Percentiles rank a stretch among this genome's conserved stretches.
phyloP scores from a whole-genome alignment of 345 rosid species.

The Orychophragmus violaceus region DNA sequence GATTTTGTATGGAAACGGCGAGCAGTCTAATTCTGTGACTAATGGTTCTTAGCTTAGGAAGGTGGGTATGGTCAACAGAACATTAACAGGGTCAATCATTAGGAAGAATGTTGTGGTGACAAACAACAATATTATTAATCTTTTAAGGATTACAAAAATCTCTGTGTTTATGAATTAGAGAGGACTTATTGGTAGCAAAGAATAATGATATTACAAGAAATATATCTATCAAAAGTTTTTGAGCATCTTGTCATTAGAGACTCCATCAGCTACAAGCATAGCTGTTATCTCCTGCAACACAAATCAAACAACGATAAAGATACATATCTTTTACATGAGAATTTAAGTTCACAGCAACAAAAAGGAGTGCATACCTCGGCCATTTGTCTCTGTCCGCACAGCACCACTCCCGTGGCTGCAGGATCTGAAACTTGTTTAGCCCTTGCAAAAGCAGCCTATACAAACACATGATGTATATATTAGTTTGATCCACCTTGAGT shows the following conservation, averaged over 20 bases:
- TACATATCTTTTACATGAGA: neutral
- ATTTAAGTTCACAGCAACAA: neutral
- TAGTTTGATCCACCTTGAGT: neutral
- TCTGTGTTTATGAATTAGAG: slow-evolving; percentile 16
- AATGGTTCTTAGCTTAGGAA: neutral
- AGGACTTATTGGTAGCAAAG: slow-evolving; percentile 9
- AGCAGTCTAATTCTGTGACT: neutral
- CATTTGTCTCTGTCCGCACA: slow-evolving; percentile 97
- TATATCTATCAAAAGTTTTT: slow-evolving; percentile 66
- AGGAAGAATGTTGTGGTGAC: slow-evolving; percentile 2
- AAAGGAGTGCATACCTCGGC: slow-evolving; percentile 53
- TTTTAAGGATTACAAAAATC: slow-evolving; percentile 18
- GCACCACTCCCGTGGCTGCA: slow-evolving; percentile 61
- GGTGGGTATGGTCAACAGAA: no score
- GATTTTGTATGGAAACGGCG: neutral
- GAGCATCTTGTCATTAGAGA: slow-evolving; percentile 61
- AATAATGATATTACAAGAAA: slow-evolving; percentile 12
- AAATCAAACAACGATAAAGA: neutral
- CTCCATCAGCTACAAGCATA: slow-evolving; percentile 68
- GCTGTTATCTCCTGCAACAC: slow-evolving; percentile 73
- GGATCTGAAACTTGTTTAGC: slow-evolving; percentile 54
- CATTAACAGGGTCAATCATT: neutral
- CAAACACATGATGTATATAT: slow-evolving; percentile 13
- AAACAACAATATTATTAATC: slow-evolving; percentile 12
- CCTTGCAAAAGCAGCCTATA: slow-evolving; percentile 83